A percentile compares a stretch with the other conserved stretches of the same genome.
These are phyloP conservation scores for Starmera dryadoides DNA, from an alignment of 805 yeast genomes.

Conservation along the genomic window DNA sequence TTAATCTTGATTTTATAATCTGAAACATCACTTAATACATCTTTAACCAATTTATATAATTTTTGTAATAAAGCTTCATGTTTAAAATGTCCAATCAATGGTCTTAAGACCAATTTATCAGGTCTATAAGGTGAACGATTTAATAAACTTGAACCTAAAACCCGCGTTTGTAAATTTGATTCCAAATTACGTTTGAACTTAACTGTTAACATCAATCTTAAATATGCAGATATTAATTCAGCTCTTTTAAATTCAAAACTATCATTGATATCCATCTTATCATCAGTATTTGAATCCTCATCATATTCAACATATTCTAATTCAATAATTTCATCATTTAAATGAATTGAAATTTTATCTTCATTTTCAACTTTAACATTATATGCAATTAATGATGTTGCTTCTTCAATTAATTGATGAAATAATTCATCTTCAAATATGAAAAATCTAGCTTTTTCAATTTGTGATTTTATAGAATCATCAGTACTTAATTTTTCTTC, in stretches of 20 bases:
- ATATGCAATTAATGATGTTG: conserved; percentile 57
- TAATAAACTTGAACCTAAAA: conserved; percentile 5
- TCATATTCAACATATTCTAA: conserved; percentile 51
- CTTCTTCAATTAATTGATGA: conserved; percentile 70
- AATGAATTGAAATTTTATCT: conserved; percentile 57
- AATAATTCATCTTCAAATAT: conserved; percentile 88
- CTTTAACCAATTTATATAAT: conserved; percentile 8
- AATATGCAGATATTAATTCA: conserved; percentile 23
- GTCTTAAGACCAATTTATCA: conserved; percentile 43
- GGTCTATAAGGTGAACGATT: conserved; percentile 22
- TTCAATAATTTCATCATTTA: conserved; percentile 61
- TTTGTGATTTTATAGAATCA: conserved; percentile 42
- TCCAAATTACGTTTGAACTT: conserved; percentile 31
- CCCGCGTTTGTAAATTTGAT: conserved; percentile 15
- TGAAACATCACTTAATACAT: conserved; percentile 5
- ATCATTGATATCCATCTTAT: conserved; percentile 6
- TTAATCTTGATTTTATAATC: conserved; percentile 8
- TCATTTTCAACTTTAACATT: conserved; percentile 60
- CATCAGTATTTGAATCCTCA: conserved; percentile 28
- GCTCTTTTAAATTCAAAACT: conserved; percentile 33
- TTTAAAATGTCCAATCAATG: conserved; percentile 50
- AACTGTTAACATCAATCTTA: conserved; percentile 26
- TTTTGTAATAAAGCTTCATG: conserved; percentile 38
- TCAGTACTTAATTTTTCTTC: conserved; percentile 13
- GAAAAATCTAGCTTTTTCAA: conserved; percentile 61